A percentile compares a stretch with the other conserved stretches of the same genome.
These are phyloP conservation scores for Trichocladium antarcticum DNA, from an alignment of 495 filamentous ascomycete species.

Conservation along the genomic window DNA sequence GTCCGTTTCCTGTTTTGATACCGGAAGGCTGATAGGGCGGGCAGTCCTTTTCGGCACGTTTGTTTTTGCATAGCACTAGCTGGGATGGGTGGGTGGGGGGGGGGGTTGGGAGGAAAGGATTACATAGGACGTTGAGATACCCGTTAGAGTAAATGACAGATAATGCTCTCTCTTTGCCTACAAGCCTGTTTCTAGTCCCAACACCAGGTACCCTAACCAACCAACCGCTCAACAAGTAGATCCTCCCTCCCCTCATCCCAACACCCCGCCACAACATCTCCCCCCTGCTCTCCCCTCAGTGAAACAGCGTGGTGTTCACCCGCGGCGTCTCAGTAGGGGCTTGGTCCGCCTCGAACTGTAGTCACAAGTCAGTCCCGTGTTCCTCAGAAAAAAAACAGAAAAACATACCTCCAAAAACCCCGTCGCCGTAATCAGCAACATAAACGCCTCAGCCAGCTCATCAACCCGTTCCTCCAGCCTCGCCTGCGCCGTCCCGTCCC, in stretches of 20 bases:
- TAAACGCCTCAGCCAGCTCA: constrained; percentile 47
- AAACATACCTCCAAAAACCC: constrained; percentile 48
- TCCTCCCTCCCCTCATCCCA: neutral
- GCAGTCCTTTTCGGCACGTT: no score
- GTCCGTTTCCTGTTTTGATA: no score
- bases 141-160: neutral
- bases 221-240: neutral
- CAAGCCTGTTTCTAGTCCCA: neutral
- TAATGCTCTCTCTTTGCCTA: neutral
- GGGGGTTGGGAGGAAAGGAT: no score
- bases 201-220: neutral
- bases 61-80: no score
- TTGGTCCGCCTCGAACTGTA: constrained; percentile 36
- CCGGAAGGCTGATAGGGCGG: no score
- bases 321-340: constrained; percentile 21
- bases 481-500: constrained; percentile 20
- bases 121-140: no score
- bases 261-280: neutral
- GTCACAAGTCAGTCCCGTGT: constrained; percentile 14
- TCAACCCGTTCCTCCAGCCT: constrained; percentile 38
- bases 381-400: neutral
- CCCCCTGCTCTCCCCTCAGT: constrained; percentile 5
- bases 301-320: constrained; percentile 15
- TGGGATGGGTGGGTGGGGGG: no score
- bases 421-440: constrained; percentile 47